A percentile compares a stretch with the other conserved stretches of the same genome.
Conservation (phyloP, 2,329 filamentous ascomycete genomes). For the Epichloe glyceriae region DNA sequence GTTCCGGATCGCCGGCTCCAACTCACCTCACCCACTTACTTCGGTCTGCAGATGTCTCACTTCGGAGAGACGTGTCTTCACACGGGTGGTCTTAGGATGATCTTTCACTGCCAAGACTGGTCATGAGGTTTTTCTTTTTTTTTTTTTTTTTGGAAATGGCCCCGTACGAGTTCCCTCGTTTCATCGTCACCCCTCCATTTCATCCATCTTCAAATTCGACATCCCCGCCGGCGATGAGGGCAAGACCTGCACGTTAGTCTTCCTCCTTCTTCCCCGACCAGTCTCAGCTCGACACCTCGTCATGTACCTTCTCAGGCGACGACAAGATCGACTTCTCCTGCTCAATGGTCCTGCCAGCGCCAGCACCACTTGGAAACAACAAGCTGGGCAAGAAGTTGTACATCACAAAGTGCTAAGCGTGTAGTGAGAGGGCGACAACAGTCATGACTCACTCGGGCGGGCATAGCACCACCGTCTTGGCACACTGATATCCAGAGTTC, state of each 20-base stretch:
- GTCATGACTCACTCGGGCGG: background rate
- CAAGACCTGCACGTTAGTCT: constrained; percentile 49
- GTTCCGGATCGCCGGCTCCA: background rate
- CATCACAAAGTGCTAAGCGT: constrained; percentile 19
- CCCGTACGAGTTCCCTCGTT: constrained; percentile 42
- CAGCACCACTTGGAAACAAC: constrained; percentile 37
- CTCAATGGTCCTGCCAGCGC: constrained; percentile 32
- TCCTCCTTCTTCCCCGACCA: constrained; percentile 44
- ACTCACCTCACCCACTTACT: background rate
- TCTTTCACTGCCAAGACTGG: too few species aligned
- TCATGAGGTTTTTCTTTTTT: too few species aligned
- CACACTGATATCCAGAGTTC: too few species aligned
- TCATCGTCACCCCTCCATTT: constrained; percentile 45
- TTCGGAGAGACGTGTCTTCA: too few species aligned
- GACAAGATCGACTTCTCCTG: constrained; percentile 40
- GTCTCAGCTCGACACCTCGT: constrained; percentile 44
- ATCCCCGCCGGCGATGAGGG: constrained; percentile 39
- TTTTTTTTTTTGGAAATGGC: too few species aligned
- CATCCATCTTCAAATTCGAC: constrained; percentile 58
- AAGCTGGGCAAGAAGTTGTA: constrained; percentile 31
- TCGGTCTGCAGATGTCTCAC: too few species aligned
- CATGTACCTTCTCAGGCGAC: constrained; percentile 32
- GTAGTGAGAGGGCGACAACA: background rate
- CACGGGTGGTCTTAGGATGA: too few species aligned
- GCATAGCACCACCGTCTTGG: too few species aligned